phyloP scores from a whole-genome alignment of 306 rosid species.

The Acacia melanoxylon region DNA sequence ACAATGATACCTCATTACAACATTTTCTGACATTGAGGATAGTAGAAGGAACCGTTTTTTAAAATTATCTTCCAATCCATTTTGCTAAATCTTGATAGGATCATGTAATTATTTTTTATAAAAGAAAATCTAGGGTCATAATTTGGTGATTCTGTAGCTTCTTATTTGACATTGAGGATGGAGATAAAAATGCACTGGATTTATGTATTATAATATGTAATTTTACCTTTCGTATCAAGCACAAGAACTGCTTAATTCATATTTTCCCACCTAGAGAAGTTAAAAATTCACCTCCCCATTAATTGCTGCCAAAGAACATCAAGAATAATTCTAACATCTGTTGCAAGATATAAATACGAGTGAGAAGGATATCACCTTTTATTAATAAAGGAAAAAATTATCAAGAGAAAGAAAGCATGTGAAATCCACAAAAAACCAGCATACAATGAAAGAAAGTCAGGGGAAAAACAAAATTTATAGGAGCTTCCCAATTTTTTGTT shows the following conservation, averaged over 20 bases:
- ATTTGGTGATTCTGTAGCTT: neutral
- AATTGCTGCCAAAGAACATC: neutral
- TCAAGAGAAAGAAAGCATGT: neutral
- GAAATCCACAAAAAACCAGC: neutral
- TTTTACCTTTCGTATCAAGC: conserved; percentile 6
- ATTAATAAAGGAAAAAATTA: neutral
- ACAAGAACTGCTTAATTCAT: neutral
- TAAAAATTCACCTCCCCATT: conserved; percentile 16
- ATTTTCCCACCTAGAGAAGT: conserved; percentile 11
- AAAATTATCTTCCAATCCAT: neutral
- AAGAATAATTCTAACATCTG: neutral
- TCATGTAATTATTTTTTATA: neutral
- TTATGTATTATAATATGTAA: neutral
- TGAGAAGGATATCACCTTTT: neutral
- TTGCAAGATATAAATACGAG: neutral
- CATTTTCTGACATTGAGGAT: too few relatives aligned
- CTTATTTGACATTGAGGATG: neutral
- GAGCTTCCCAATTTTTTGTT: neutral
- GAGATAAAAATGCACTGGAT: conserved; percentile 7
- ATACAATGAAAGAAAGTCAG: neutral
- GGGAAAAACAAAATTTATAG: neutral
- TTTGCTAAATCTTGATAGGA: neutral
- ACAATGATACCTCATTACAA: too few relatives aligned
- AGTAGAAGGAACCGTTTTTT: neutral
- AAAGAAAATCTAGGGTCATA: neutral